Conservation (phyloP, 1,284 basidiomycete genomes). For the Apiotrichum laibachii region DNA sequence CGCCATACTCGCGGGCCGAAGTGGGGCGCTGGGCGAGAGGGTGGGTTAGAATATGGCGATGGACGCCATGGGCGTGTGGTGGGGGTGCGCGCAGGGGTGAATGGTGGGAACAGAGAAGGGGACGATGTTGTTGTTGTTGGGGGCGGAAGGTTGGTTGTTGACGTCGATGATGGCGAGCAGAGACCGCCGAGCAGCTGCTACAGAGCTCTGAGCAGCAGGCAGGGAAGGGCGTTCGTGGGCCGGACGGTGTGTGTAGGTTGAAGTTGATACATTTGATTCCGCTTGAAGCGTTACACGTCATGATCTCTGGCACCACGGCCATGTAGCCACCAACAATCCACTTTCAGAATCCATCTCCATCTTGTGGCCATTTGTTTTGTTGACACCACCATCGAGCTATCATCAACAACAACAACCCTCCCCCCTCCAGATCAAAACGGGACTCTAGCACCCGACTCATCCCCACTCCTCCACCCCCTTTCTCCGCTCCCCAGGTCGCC, state of each 20-base stretch:
- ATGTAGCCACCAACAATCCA: too few species aligned
- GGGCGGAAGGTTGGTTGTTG: background rate
- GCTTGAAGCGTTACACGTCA: background rate
- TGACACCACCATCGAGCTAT: too few species aligned
- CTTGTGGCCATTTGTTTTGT: too few species aligned
- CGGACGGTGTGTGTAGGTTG: too few species aligned
- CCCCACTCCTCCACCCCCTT: background rate
- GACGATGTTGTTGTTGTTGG: background rate
- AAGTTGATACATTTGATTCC: too few species aligned
- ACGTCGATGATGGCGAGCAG: background rate
- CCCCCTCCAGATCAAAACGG: too few species aligned
- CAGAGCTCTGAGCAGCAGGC: too few species aligned
- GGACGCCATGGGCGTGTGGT: slow-evolving; percentile 6
- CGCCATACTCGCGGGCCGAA: slow-evolving; percentile 11
- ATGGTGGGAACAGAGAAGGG: background rate
- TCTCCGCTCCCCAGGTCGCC: background rate
- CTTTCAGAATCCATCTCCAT: too few species aligned
- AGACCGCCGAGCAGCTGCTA: too few species aligned
- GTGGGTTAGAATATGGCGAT: background rate
- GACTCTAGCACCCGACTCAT: background rate
- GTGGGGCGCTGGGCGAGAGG: background rate
- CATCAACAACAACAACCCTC: too few species aligned
- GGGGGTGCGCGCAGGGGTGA: background rate
- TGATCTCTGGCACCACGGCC: background rate
- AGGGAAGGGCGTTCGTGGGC: too few species aligned